Evolutionary conservation across 352 stramenopile genomes (phyloP).

Genomic region (Ophiocytium majus): DNA sequence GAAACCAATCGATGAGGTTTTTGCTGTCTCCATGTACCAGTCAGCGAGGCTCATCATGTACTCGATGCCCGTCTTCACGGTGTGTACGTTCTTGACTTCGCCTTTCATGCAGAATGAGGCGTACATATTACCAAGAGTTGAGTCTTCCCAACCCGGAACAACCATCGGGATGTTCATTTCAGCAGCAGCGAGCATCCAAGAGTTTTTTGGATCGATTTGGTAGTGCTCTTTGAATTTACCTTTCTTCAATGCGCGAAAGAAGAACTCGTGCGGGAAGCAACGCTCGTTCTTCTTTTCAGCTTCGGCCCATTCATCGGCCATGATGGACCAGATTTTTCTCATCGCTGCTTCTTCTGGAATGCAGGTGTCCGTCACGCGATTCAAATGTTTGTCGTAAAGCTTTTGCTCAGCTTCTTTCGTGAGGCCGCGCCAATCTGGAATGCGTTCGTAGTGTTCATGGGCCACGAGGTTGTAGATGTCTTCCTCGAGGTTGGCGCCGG

Average conservation of each 20-base stretch:
- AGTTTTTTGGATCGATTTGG: conserved; percentile 16
- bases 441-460: conserved; percentile 10
- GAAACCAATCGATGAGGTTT: conserved; percentile 7
- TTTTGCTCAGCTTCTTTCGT: conserved; percentile 1
- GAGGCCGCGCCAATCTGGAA: conserved; percentile 7
- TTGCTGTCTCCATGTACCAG: conserved; percentile 2
- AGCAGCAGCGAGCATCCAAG: conserved; percentile 6
- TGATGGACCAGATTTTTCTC: conserved; percentile 20
- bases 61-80: conserved; percentile 6
- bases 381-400: conserved; percentile 12
- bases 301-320: conserved; percentile 7
- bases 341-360: conserved; percentile 17
- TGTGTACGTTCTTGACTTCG: conserved; percentile 13
- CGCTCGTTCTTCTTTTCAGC: conserved; percentile 5
- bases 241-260: not conserved
- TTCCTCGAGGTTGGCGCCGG: conserved; percentile 5
- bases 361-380: not conserved
- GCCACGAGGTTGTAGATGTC: conserved; percentile 14
- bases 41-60: conserved; percentile 7
- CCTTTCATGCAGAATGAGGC: conserved; percentile 4
- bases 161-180: conserved; percentile 7
- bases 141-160: conserved; percentile 16
- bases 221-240: conserved; percentile 18
- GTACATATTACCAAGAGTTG: conserved; percentile 16
- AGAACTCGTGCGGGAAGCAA: conserved; percentile 12